These are phyloP conservation scores for Entomortierella lignicola DNA, from an alignment of 192 early-diverging fungal genomes.

Conservation along the genomic window DNA sequence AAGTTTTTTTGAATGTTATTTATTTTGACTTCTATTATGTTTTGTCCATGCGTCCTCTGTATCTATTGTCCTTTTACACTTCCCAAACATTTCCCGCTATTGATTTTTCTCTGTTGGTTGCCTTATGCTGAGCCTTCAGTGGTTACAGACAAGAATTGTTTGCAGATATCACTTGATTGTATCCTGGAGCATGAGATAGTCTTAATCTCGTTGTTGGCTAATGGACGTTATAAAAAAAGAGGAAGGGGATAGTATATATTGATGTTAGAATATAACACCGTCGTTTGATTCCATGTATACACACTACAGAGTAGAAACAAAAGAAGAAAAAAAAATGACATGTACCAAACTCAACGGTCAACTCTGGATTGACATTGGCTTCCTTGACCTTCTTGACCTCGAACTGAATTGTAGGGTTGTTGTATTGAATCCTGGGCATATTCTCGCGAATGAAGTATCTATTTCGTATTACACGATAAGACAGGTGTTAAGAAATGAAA, in stretches of 20 bases:
- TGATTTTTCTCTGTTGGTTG: no score
- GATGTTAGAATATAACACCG: not conserved
- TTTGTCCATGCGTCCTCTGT: not conserved
- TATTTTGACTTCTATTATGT: not conserved
- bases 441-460: conserved; percentile 67
- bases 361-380: conserved; percentile 49
- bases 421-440: conserved; percentile 66
- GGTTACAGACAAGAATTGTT: conserved; percentile 48
- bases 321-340: not conserved
- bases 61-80: not conserved
- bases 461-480: no score
- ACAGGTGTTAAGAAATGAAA: no score
- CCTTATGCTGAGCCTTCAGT: conserved; percentile 27
- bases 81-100: no score
- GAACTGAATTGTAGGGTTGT: conserved; percentile 62
- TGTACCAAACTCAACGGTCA: conserved; percentile 67
- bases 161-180: conserved; percentile 52
- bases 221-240: not conserved
- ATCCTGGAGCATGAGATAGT: conserved; percentile 54
- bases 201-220: conserved; percentile 53
- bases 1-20: no score
- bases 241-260: not conserved
- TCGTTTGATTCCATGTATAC: not conserved
- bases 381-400: conserved; percentile 58
- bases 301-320: not conserved